Conservation (phyloP, 2,329 filamentous ascomycete genomes). For the Penicillium italicum region DNA sequence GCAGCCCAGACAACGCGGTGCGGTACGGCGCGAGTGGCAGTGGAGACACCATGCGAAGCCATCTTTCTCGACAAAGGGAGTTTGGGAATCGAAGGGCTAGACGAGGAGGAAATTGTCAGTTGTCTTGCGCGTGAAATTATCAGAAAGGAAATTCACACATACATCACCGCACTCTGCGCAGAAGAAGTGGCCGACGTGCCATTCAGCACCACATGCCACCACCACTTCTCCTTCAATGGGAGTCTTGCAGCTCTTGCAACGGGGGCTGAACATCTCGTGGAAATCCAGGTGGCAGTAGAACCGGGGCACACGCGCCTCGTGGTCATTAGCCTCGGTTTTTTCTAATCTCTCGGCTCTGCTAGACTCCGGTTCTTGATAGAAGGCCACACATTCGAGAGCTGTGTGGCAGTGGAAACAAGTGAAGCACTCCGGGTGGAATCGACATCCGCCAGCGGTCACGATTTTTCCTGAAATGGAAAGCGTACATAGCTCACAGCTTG, state of each 20-base stretch:
- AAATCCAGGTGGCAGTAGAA: conserved; percentile 99
- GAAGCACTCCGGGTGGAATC: conserved; percentile 94
- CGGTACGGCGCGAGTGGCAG: conserved; percentile 88
- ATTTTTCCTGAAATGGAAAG: conserved; percentile 86
- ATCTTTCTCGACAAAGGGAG: conserved; percentile 93
- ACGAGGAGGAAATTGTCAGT: conserved; percentile 5
- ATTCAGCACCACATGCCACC: conserved; percentile 89
- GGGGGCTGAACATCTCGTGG: conserved; percentile 88
- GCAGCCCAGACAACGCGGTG: conserved; percentile 84
- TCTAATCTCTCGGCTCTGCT: conserved; percentile 68
- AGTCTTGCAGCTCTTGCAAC: conserved; percentile 93
- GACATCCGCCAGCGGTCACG: conserved; percentile 73
- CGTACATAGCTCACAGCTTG: conserved; percentile 78
- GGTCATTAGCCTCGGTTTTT: conserved; percentile 60
- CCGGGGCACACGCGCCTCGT: conserved; percentile 62
- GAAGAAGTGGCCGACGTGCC: conserved; percentile 98
- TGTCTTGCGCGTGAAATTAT: conserved; percentile 2
- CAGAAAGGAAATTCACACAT: conserved; percentile 18
- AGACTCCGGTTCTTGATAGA: conserved; percentile 82
- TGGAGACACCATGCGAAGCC: conserved; percentile 95
- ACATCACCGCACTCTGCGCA: conserved; percentile 94
- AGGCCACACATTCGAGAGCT: conserved; percentile 87
- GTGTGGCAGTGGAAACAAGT: conserved; percentile 83
- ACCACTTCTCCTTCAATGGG: conserved; percentile 95
- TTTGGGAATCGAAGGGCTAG: conserved; percentile 56